These are phyloP conservation scores for Acidomyces sp. DNA, from an alignment of 495 filamentous ascomycete species.

Conservation along the genomic window DNA sequence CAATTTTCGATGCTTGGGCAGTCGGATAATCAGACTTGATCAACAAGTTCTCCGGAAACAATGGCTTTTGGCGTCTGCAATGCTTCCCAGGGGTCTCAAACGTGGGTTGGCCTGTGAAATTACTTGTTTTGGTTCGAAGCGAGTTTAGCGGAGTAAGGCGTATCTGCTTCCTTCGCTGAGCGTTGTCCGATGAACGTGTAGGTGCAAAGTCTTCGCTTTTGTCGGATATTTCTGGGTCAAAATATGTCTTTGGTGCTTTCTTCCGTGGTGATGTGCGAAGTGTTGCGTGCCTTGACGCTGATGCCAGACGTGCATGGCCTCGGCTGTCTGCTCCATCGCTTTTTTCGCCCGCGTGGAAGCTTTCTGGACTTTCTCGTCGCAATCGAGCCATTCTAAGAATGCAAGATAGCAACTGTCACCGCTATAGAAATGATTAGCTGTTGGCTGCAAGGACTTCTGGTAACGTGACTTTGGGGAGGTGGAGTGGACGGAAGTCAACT, in stretches of 20 bases:
- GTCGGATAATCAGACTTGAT: neutral
- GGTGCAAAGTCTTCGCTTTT: neutral
- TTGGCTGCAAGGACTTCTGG: no score
- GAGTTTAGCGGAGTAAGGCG: neutral
- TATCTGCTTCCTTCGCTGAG: neutral
- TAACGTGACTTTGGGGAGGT: no score
- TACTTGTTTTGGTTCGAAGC: no score
- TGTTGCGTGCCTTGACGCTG: no score
- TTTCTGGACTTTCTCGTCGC: neutral
- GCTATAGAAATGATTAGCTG: no score
- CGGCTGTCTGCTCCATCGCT: neutral
- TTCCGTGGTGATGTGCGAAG: constrained; percentile 6
- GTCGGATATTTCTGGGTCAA: neutral
- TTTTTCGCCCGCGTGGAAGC: neutral
- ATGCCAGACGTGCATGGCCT: neutral
- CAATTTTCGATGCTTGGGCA: neutral
- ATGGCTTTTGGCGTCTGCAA: neutral
- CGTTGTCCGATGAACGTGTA: neutral
- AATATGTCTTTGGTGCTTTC: constrained; percentile 1
- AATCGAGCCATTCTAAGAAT: neutral
- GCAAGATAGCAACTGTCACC: neutral
- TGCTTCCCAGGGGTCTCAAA: neutral
- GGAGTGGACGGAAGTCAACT: no score
- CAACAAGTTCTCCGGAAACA: neutral
- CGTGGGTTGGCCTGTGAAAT: neutral